Conservation (phyloP, 148 eudicot species). For the Suaeda aralocaspica region DNA sequence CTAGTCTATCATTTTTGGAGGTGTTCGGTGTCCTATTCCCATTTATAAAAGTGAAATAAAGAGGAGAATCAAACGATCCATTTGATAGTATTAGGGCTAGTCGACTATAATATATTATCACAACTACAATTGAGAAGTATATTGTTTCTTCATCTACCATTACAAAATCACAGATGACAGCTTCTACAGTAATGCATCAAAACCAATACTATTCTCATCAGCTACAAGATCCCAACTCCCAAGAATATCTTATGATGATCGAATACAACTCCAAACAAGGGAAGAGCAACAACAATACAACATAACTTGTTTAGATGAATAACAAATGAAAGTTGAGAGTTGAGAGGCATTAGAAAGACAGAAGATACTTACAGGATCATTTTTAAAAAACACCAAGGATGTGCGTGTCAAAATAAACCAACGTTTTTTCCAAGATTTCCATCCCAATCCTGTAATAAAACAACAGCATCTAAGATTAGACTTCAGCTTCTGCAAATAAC, state of each 20-base stretch:
- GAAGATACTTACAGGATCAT: constrained; percentile 77
- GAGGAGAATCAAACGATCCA: too few relatives aligned
- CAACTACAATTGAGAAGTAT: too few relatives aligned
- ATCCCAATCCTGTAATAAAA: constrained; percentile 81
- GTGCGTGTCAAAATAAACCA: constrained; percentile 98
- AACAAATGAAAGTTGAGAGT: not conserved
- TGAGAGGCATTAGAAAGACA: not conserved
- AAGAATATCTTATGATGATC: too few relatives aligned
- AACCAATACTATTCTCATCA: too few relatives aligned
- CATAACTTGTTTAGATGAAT: not conserved
- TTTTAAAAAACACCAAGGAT: constrained; percentile 94
- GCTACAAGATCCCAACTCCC: too few relatives aligned
- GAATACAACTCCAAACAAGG: not conserved
- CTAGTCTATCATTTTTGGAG: not conserved
- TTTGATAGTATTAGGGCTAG: too few relatives aligned
- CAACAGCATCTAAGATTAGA: constrained; percentile 2
- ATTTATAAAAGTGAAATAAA: too few relatives aligned
- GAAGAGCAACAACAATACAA: not conserved
- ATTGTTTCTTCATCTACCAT: too few relatives aligned
- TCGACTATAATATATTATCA: too few relatives aligned
- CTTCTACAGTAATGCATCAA: too few relatives aligned
- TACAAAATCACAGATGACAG: too few relatives aligned
- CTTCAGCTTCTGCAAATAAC: not conserved
- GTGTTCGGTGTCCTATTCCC: too few relatives aligned
- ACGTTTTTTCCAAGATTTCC: constrained; percentile 99